Conservation (phyloP, 306 rosid species). For the Ormosia emarginata region DNA sequence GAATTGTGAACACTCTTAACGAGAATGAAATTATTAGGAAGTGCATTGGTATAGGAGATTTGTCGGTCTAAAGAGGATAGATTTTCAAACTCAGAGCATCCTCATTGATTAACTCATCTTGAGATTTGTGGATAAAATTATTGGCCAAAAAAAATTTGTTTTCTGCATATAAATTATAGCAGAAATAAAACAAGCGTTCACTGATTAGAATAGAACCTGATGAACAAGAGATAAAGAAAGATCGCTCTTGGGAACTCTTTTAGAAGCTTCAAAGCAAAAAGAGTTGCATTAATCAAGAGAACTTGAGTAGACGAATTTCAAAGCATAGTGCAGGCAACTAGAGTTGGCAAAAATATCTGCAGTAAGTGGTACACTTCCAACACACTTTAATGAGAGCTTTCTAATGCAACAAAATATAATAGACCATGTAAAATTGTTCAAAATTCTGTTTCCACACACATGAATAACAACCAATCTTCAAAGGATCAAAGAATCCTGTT, state of each 20-base stretch:
- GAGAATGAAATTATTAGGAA: no score
- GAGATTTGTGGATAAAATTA: no score
- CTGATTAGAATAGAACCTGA: slow-evolving; percentile 39
- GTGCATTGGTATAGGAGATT: no score
- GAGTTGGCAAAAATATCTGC: slow-evolving; percentile 1
- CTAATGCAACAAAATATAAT: background rate
- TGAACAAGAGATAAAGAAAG: slow-evolving; percentile 41
- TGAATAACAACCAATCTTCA: background rate
- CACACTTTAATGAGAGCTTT: background rate
- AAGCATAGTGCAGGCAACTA: background rate
- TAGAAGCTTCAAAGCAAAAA: slow-evolving; percentile 45
- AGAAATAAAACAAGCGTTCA: no score
- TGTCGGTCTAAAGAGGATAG: no score
- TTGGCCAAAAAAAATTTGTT: no score
- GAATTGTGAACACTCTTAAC: no score
- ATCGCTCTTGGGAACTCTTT: slow-evolving; percentile 61
- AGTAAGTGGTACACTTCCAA: background rate
- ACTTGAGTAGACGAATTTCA: background rate
- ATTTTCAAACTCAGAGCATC: no score
- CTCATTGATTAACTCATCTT: no score
- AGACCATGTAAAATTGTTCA: slow-evolving; percentile 2
- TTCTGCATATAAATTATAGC: no score
- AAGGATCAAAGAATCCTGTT: background rate
- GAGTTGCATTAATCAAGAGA: background rate
- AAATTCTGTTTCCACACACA: slow-evolving; percentile 3